phyloP scores from a whole-genome alignment of 139 green algal genomes.

The Volvox africanus region DNA sequence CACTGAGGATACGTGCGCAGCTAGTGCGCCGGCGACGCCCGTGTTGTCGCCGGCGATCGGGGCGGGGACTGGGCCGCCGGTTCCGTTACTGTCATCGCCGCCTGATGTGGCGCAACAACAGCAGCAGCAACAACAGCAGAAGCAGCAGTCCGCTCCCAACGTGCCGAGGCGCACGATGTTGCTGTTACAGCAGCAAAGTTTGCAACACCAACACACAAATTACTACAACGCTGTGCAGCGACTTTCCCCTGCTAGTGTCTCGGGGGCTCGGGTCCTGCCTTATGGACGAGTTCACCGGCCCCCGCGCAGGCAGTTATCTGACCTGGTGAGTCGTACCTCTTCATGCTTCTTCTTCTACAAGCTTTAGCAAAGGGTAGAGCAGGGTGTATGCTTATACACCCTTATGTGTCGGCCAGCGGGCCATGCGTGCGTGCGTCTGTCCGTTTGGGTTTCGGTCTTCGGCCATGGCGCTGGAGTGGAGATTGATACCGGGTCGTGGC shows the following conservation, averaged over 20 bases:
- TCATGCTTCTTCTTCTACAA: too few species aligned
- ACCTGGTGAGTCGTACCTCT: constrained; percentile 5
- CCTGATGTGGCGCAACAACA: too few species aligned
- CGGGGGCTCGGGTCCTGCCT: neutral
- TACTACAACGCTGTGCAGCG: neutral
- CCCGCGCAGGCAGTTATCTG: constrained; percentile 1
- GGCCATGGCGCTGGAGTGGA: too few species aligned
- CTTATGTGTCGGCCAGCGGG: too few species aligned
- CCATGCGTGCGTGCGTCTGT: too few species aligned
- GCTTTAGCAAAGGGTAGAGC: too few species aligned
- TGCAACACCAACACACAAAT: neutral
- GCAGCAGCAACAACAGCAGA: too few species aligned
- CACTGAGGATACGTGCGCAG: neutral
- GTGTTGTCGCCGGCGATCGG: too few species aligned
- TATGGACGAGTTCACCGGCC: neutral
- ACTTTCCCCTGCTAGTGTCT: neutral
- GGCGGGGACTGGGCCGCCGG: neutral
- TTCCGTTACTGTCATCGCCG: neutral
- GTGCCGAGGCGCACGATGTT: constrained; percentile 4
- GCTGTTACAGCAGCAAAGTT: neutral
- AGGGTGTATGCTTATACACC: too few species aligned
- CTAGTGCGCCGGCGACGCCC: neutral
- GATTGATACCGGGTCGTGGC: too few species aligned
- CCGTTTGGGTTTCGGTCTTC: too few species aligned
- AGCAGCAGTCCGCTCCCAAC: neutral